Base-by-base conservation (phyloP, 1,284 basidiomycete genomes). In the Anthracocystis walkeri region DNA sequence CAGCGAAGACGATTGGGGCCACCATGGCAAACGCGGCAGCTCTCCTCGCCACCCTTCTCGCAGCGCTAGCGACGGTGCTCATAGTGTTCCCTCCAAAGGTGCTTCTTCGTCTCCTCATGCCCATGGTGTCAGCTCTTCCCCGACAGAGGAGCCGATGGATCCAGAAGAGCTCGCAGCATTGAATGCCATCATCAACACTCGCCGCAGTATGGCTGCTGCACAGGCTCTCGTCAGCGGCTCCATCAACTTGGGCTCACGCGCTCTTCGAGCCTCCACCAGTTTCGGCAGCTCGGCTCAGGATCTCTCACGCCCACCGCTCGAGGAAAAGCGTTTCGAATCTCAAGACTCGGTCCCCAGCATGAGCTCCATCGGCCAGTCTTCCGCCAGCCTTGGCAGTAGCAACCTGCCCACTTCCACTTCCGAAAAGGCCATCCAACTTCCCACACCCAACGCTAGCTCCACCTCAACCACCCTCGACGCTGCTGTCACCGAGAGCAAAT, bases 181-280 rank as follows among this genome's bases (percentile, higher is more conserved):
- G 45, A 84, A 84, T 48, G 82, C 83, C 29, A 84, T 84, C 62
- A 84, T 84, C 77, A 84, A 84, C 64, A 84, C 83, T 8, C 74
- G 82, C 31, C 61, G 81, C 49, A 81, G 78, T 50, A 83, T 83
- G 81, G 83, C 78, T 10, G 77, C 81, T 3, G 83, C 83, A 12
- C 76, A 82, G 57, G 83, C 82, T 0, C 74, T 84, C 3, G 79
- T 80, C 53, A 81, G 71, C 38, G 81, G 81, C 6, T 62, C 73
- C 35, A 62, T 79, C 58, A 62, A 41, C 31, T 12, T 66, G 35
- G 31, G 53, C 1, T 46, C 73, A 4, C 67, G 59, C 7, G 41
- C 52, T 10, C 52, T 48, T 5, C 68, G 75, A 14, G 50, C 62
- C 20, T 62, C 61, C 18, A 65, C 64, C 31, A 75, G 67, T 40